Conservation (phyloP, 163 green algal genomes). For the Coccomyxa subellipsoidea region DNA sequence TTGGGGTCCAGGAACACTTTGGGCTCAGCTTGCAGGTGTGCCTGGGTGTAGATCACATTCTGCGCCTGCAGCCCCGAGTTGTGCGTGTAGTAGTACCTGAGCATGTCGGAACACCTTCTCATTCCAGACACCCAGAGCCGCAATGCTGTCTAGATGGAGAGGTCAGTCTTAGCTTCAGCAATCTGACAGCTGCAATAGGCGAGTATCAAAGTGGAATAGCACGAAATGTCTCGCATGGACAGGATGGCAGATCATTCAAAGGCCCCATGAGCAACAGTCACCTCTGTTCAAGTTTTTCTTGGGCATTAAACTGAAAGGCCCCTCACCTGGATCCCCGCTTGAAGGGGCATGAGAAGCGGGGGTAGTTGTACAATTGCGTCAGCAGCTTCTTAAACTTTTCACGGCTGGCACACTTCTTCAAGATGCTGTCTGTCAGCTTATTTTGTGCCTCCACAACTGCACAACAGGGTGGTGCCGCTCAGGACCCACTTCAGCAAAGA, state of each 20-base stretch:
- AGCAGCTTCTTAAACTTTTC: conserved; percentile 67
- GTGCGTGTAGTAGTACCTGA: conserved; percentile 81
- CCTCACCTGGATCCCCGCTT: conserved; percentile 11
- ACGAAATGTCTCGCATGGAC: too few relatives aligned
- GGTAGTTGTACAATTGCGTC: conserved; percentile 74
- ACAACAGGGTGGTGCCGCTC: neutral
- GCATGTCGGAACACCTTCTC: neutral
- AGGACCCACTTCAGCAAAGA: neutral
- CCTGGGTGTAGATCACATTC: conserved; percentile 62
- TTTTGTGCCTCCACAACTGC: conserved; percentile 82
- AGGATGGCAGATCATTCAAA: neutral
- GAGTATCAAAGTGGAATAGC: too few relatives aligned
- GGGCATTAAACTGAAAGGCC: neutral
- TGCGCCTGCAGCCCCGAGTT: conserved; percentile 88
- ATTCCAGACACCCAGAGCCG: too few relatives aligned
- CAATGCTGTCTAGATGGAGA: too few relatives aligned
- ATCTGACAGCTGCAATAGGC: too few relatives aligned
- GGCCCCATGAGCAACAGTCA: neutral
- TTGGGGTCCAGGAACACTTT: conserved; percentile 91
- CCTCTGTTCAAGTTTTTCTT: neutral
- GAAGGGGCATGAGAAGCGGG: conserved; percentile 60
- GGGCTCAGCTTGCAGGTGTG: conserved; percentile 42
- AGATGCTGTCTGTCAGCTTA: conserved; percentile 57
- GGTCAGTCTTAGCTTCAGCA: too few relatives aligned
- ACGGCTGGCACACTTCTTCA: conserved; percentile 58